Percentiles rank a stretch among this genome's conserved stretches.
Evolutionary conservation across 768 basidiomycete species (phyloP).

Genomic region (Hygrophorus russula): DNA sequence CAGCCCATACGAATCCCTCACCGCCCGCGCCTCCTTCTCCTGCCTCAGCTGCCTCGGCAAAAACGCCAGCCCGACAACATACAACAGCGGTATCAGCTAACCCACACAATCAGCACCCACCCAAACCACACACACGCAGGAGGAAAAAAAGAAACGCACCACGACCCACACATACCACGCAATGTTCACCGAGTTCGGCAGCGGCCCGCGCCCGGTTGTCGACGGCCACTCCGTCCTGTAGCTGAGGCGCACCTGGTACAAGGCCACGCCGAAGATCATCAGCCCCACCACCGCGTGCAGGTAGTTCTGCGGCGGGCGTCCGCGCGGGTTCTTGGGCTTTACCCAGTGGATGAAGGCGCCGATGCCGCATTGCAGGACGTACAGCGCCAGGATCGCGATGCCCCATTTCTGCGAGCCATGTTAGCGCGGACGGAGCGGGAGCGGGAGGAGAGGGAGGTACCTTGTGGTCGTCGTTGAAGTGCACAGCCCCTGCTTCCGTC

Average conservation of each 20-base stretch:
- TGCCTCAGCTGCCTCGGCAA: conserved; percentile 37
- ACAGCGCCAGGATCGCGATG: conserved; percentile 31
- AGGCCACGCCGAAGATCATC: conserved; percentile 33
- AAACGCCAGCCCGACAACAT: conserved; percentile 29
- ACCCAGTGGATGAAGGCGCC: too few species aligned
- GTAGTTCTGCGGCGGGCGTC: conserved; percentile 45
- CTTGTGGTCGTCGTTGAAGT: conserved; percentile 38
- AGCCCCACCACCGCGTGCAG: conserved; percentile 45
- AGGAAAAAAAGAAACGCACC: conserved; percentile 21
- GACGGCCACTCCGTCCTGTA: conserved; percentile 38
- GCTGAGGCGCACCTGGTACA: conserved; percentile 39
- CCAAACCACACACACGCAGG: conserved; percentile 1
- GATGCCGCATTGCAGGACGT: too few species aligned
- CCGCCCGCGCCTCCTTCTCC: conserved; percentile 19
- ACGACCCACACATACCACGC: conserved; percentile 39
- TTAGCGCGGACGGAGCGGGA: neutral
- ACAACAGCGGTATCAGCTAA: conserved; percentile 35
- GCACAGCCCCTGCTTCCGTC: conserved; percentile 22
- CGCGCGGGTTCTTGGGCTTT: conserved; percentile 25
- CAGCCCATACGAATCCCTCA: neutral
- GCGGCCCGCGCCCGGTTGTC: conserved; percentile 28
- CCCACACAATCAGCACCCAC: too few species aligned
- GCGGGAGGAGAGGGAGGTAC: conserved; percentile 15
- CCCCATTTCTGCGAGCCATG: conserved; percentile 31
- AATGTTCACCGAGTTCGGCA: conserved; percentile 25